These are phyloP conservation scores for Amphibolis antarctica DNA, from an alignment of 106 monocot genomes.

Conservation along the genomic window DNA sequence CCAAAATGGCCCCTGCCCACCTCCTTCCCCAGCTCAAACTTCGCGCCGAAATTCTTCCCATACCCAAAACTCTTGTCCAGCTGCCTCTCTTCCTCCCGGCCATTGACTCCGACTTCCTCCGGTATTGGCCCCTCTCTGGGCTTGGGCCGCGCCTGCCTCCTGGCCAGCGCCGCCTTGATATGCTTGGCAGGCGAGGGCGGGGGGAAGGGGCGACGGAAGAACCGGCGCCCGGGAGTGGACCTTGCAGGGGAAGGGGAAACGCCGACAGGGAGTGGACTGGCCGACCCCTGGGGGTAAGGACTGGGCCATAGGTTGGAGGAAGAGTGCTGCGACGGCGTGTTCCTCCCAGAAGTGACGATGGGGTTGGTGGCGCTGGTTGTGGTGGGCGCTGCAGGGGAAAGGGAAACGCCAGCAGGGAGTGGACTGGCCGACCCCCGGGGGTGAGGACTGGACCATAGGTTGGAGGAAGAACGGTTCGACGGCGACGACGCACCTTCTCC, in stretches of 20 bases:
- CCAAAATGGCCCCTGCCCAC: conserved; percentile 79
- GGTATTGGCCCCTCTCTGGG: conserved; percentile 48
- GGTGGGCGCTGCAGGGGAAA: conserved; percentile 58
- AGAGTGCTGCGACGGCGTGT: conserved; percentile 28
- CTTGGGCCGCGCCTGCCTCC: conserved; percentile 37
- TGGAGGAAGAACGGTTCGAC: conserved; percentile 15
- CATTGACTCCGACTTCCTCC: conserved; percentile 26
- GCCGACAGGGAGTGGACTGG: conserved; percentile 39
- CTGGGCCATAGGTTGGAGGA: conserved; percentile 42
- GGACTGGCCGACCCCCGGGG: conserved; percentile 32
- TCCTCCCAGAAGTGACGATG: conserved; percentile 10
- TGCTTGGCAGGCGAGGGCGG: conserved; percentile 90
- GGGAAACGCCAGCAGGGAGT: conserved; percentile 39
- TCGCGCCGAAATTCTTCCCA: conserved; percentile 55
- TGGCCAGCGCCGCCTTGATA: conserved; percentile 56
- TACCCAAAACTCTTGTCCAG: conserved; percentile 74
- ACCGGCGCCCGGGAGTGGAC: conserved; percentile 45
- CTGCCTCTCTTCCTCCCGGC: conserved; percentile 19
- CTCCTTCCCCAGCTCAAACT: conserved; percentile 80
- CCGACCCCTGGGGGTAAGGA: conserved; percentile 25
- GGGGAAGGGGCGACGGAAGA: conserved; percentile 61
- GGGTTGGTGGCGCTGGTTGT: not conserved
- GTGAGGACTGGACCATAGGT: conserved; percentile 48
- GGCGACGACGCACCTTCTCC: conserved; percentile 19
- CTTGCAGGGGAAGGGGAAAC: conserved; percentile 63